These are phyloP conservation scores for Dothiorella sarmentorum DNA, from an alignment of 2,329 filamentous ascomycete genomes.

Conservation along the genomic window DNA sequence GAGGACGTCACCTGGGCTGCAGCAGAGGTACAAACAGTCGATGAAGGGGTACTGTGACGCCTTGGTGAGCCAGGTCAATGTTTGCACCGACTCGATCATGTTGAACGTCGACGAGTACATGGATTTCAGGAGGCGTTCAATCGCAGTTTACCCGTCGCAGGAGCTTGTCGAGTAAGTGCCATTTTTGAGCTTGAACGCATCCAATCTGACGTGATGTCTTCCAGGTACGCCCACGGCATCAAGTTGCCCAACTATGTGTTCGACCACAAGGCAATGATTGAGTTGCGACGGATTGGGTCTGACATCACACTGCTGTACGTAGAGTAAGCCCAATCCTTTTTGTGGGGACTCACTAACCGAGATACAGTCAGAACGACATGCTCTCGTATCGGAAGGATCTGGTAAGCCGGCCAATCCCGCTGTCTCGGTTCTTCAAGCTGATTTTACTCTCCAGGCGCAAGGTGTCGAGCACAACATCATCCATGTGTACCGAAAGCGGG, in stretches of 20 bases:
- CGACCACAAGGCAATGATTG: background rate
- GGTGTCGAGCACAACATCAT: conserved; percentile 4
- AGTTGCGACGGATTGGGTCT: background rate
- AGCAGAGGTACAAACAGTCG: background rate
- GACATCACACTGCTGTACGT: background rate
- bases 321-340: background rate
- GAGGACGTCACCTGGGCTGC: background rate
- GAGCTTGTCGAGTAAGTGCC: background rate
- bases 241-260: background rate
- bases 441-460: too few species aligned
- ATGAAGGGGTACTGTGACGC: background rate
- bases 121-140: background rate
- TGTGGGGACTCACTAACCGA: background rate
- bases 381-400: conserved; percentile 2
- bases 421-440: too few species aligned
- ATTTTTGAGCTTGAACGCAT: background rate
- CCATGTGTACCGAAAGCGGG: background rate
- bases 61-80: background rate
- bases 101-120: background rate
- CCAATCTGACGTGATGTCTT: background rate
- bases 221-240: background rate
- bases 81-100: background rate
- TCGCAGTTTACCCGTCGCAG: background rate
- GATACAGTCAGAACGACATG: background rate
- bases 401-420: too few species aligned